These are phyloP conservation scores for Fistulifera pelliculosa DNA, from an alignment of 108 stramenopile genomes.

Conservation along the genomic window DNA sequence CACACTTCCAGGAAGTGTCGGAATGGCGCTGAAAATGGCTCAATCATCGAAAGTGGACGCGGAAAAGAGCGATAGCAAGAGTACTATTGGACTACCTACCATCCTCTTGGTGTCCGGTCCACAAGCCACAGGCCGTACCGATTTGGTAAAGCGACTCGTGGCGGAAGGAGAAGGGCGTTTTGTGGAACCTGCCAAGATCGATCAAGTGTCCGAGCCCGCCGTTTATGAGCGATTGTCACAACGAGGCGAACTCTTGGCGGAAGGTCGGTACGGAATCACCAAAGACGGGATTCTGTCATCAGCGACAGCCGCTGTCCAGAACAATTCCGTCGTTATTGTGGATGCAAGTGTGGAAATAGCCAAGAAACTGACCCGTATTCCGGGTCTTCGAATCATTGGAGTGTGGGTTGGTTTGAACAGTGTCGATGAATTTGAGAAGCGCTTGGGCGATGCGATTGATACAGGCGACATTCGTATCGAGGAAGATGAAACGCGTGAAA, in stretches of 20 bases:
- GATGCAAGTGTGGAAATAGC: slow-evolving; percentile 65
- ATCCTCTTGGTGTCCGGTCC: slow-evolving; percentile 75
- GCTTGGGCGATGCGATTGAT: slow-evolving; percentile 42
- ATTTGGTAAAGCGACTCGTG: slow-evolving; percentile 55
- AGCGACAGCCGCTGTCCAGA: slow-evolving; percentile 14
- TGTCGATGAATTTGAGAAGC: slow-evolving; percentile 49
- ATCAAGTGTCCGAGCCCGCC: slow-evolving; percentile 34
- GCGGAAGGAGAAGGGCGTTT: slow-evolving; percentile 31
- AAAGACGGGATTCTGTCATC: slow-evolving; percentile 53
- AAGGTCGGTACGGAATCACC: slow-evolving; percentile 52
- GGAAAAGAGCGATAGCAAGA: not conserved
- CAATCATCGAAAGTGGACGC: slow-evolving; percentile 2
- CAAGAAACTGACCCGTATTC: slow-evolving; percentile 33
- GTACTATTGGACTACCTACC: slow-evolving; percentile 26
- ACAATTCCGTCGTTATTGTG: slow-evolving; percentile 48
- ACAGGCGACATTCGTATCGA: slow-evolving; percentile 33
- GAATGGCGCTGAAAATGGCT: slow-evolving; percentile 31
- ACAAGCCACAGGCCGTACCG: slow-evolving; percentile 58
- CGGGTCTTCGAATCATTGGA: slow-evolving; percentile 53
- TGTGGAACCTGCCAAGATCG: slow-evolving; percentile 33
- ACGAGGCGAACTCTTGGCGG: slow-evolving; percentile 47
- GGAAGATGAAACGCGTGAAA: slow-evolving; percentile 56
- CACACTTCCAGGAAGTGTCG: slow-evolving; percentile 43
- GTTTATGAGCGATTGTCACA: slow-evolving; percentile 47
- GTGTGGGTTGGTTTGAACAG: slow-evolving; percentile 76